Evolutionary conservation across 768 basidiomycete species (phyloP).

Genomic region (Rubroboletus pulcherrimus): DNA sequence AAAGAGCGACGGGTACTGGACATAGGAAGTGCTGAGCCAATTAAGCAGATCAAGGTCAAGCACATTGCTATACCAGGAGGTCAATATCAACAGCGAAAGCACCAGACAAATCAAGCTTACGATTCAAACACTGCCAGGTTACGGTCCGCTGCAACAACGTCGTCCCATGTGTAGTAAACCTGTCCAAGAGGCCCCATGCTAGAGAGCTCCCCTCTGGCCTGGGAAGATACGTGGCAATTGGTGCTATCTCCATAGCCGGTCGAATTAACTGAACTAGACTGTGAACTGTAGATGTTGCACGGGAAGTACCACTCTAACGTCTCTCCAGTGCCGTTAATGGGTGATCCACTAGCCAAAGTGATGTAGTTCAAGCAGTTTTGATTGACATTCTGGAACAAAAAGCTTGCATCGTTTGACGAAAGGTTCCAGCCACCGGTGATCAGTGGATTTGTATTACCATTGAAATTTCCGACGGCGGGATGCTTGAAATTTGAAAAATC

Average conservation of each 20-base stretch:
- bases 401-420: constrained; percentile 86
- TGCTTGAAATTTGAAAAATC: constrained; percentile 87
- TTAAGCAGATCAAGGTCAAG: constrained; percentile 83
- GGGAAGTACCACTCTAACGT: constrained; percentile 94
- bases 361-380: constrained; percentile 77
- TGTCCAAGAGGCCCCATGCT: constrained; percentile 62
- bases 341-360: constrained; percentile 63
- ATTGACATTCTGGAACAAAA: constrained; percentile 93
- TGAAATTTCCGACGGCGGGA: constrained; percentile 66
- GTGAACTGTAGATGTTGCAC: constrained; percentile 83
- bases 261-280: constrained; percentile 62
- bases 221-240: constrained; percentile 67
- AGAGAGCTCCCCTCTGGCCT: constrained; percentile 51
- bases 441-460: constrained; percentile 81
- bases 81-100: constrained; percentile 2
- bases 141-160: constrained; percentile 60
- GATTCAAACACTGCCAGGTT: constrained; percentile 94
- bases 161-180: constrained; percentile 93
- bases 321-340: constrained; percentile 60
- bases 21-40: constrained; percentile 78
- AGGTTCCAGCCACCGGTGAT: constrained; percentile 72
- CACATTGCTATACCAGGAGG: constrained; percentile 54
- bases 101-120: constrained; percentile 46
- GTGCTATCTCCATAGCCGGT: constrained; percentile 62
- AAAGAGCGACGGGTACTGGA: constrained; percentile 81